Evolutionary conservation across 352 stramenopile genomes (phyloP).

Genomic region (Peronosclerospora sorghi): DNA sequence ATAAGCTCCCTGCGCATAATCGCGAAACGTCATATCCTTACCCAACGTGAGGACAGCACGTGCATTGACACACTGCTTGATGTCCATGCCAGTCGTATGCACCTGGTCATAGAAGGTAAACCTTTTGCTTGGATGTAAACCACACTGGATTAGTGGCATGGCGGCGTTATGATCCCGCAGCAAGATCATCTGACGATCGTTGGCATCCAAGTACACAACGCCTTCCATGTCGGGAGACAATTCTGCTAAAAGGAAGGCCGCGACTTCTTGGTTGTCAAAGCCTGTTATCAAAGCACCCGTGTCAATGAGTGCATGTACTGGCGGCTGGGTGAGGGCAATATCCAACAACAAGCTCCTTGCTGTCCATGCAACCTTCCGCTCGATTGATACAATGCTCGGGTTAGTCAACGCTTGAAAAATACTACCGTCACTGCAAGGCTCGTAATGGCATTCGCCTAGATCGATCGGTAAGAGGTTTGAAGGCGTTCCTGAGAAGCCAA

Average conservation of each 20-base stretch:
- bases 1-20: conserved; percentile 88
- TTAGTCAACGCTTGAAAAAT: conserved; percentile 97
- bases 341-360: conserved; percentile 65
- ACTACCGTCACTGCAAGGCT: conserved; percentile 96
- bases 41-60: conserved; percentile 84
- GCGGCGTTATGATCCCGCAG: conserved; percentile 91
- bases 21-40: conserved; percentile 95
- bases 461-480: conserved; percentile 98
- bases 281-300: conserved; percentile 87
- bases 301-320: conserved; percentile 85
- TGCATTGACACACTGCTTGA: conserved; percentile 85
- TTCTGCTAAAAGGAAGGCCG: conserved; percentile 65
- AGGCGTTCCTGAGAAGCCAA: conserved; percentile 98
- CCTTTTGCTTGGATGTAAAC: conserved; percentile 68
- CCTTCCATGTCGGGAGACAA: conserved; percentile 76
- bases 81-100: conserved; percentile 91
- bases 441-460: conserved; percentile 96
- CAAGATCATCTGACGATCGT: conserved; percentile 88
- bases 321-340: conserved; percentile 57
- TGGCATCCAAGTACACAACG: conserved; percentile 85
- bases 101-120: conserved; percentile 92
- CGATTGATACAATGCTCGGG: conserved; percentile 80
- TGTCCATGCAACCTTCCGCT: conserved; percentile 76
- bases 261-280: conserved; percentile 85
- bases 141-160: conserved; percentile 87